phyloP scores from a whole-genome alignment of 2,329 filamentous ascomycete species.

The Botryotinia narcissicola region DNA sequence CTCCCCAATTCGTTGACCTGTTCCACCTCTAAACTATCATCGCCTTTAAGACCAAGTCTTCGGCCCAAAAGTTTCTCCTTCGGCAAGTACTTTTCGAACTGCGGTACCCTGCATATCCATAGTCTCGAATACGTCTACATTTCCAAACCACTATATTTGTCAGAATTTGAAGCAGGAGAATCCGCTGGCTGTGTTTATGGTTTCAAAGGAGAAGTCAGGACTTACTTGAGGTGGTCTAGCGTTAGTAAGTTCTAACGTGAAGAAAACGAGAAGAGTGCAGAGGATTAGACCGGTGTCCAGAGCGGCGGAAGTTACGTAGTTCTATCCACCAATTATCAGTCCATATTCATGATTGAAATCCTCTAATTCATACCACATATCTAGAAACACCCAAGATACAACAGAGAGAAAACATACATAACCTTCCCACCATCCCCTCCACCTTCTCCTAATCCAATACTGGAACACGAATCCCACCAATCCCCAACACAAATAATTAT shows the following conservation, averaged over 20 bases:
- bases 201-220: not conserved
- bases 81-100: not conserved
- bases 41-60: conserved; percentile 20
- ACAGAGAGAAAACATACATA: conserved; percentile 42
- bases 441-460: conserved; percentile 43
- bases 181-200: not conserved
- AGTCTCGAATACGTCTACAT: conserved; percentile 1
- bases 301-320: conserved; percentile 62
- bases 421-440: conserved; percentile 67
- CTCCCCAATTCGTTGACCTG: not conserved
- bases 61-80: conserved; percentile 27
- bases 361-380: accelerated
- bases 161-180: not conserved
- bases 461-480: conserved; percentile 64
- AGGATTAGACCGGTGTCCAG: conserved; percentile 67
- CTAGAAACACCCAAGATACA: not conserved
- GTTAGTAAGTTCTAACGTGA: conserved; percentile 20
- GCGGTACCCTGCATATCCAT: not conserved
- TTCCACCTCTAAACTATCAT: not conserved
- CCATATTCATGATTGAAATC: not conserved
- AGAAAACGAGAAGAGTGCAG: conserved; percentile 62
- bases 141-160: not conserved
- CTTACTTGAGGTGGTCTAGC: not conserved
- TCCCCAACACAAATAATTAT: conserved; percentile 35
- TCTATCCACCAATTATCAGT: not conserved